Percentiles rank a stretch among this genome's conserved stretches.
Evolutionary conservation across 441 rosid species (phyloP).

Genomic region (Arabidopsis hybrid): DNA sequence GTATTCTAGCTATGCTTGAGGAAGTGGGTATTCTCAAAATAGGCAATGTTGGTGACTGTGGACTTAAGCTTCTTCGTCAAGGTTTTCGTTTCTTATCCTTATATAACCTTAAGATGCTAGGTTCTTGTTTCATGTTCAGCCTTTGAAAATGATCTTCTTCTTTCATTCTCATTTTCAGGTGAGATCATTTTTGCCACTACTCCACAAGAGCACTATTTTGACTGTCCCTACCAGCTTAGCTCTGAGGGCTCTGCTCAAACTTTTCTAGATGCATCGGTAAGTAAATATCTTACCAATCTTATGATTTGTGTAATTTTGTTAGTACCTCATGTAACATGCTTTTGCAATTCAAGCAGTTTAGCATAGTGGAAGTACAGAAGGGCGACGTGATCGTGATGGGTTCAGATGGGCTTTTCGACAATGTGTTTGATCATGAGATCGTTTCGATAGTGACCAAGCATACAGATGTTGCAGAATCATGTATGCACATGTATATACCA

Average conservation of each 20-base stretch:
- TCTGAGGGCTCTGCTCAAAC: conserved; percentile 85
- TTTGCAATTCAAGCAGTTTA: conserved; percentile 55
- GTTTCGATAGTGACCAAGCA: conserved; percentile 56
- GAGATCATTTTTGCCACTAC: conserved; percentile 67
- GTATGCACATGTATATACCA: conserved; percentile 15
- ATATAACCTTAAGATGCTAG: conserved; percentile 3
- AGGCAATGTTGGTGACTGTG: conserved; percentile 92
- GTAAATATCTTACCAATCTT: not conserved
- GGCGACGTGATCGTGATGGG: conserved; percentile 87
- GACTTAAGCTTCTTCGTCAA: conserved; percentile 76
- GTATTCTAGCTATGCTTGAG: conserved; percentile 88
- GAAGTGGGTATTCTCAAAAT: conserved; percentile 73
- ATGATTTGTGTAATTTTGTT: not conserved
- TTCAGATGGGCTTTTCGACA: conserved; percentile 94
- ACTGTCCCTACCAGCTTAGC: conserved; percentile 92
- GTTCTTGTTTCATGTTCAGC: not conserved
- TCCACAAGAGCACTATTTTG: conserved; percentile 91
- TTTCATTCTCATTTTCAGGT: conserved; percentile 55
- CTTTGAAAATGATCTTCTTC: not conserved
- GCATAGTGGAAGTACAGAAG: conserved; percentile 63
- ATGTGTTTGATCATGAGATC: conserved; percentile 78
- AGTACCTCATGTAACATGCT: conserved; percentile 21
- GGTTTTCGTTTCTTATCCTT: conserved; percentile 47
- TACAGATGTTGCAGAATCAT: conserved; percentile 60
- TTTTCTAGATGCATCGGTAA: conserved; percentile 85